phyloP scores from a whole-genome alignment of 768 basidiomycete genomes.

The Lentinula boryana region DNA sequence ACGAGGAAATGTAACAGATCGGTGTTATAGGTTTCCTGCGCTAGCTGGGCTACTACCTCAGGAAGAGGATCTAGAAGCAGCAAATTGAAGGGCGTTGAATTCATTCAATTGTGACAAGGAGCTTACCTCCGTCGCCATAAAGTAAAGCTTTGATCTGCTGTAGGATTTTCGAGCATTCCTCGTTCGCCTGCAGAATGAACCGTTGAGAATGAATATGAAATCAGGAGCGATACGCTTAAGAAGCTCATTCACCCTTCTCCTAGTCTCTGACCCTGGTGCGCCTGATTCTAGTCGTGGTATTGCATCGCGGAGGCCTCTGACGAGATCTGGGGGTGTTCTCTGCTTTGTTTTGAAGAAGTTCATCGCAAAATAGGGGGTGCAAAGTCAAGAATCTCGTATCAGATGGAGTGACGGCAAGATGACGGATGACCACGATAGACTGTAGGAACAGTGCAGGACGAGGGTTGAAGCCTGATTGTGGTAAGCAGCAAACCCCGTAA shows the following conservation, averaged over 20 bases:
- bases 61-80: slow-evolving; percentile 64
- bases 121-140: slow-evolving; percentile 81
- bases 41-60: slow-evolving; percentile 88
- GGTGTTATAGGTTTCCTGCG: slow-evolving; percentile 92
- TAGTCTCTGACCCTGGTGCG: slow-evolving; percentile 67
- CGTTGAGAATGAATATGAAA: not conserved
- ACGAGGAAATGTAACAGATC: slow-evolving; percentile 82
- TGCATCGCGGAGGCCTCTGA: slow-evolving; percentile 74
- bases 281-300: slow-evolving; percentile 71
- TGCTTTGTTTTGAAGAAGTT: slow-evolving; percentile 95
- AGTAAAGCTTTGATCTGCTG: slow-evolving; percentile 87
- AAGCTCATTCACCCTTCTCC: slow-evolving; percentile 60
- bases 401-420: not conserved
- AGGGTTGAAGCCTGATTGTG: not conserved
- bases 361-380: slow-evolving; percentile 36
- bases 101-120: not conserved
- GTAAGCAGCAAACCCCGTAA: not conserved
- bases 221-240: slow-evolving; percentile 12
- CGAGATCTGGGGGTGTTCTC: slow-evolving; percentile 82
- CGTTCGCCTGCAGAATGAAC: slow-evolving; percentile 56
- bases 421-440: not conserved
- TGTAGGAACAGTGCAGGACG: not conserved
- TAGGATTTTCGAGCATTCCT: slow-evolving; percentile 85
- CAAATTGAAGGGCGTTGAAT: not conserved
- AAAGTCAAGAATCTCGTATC: not conserved